These are phyloP conservation scores for Geranomyces variabilis DNA, from an alignment of 192 early-diverging fungal species.

Conservation along the genomic window DNA sequence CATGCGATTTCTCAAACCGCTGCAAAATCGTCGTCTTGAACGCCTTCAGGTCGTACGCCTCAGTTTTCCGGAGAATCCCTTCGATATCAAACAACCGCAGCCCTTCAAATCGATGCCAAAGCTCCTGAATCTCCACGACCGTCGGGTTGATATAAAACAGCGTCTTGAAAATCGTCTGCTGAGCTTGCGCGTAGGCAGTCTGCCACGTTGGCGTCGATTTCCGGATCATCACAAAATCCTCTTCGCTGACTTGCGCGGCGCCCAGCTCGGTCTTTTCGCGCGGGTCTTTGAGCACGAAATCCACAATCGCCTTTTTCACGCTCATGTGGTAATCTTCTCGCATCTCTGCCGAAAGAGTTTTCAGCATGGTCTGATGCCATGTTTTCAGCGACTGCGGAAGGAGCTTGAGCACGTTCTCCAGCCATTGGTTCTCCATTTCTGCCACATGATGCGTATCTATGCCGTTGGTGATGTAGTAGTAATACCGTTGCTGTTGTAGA, in stretches of 20 bases:
- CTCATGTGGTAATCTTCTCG: slow-evolving; percentile 69
- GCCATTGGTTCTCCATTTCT: slow-evolving; percentile 65
- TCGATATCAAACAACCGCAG: slow-evolving; percentile 57
- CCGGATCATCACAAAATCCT: slow-evolving; percentile 54
- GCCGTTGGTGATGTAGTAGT: slow-evolving; percentile 69
- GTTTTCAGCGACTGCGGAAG: slow-evolving; percentile 51
- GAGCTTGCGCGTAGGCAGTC: slow-evolving; percentile 37
- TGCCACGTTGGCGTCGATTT: slow-evolving; percentile 56
- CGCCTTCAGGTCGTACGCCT: slow-evolving; percentile 52
- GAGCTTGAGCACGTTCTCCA: slow-evolving; percentile 55
- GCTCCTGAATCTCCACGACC: slow-evolving; percentile 52
- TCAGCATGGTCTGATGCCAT: slow-evolving; percentile 43
- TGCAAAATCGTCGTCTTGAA: slow-evolving; percentile 54
- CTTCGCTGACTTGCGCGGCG: slow-evolving; percentile 7
- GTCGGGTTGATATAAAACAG: slow-evolving; percentile 55
- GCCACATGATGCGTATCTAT: slow-evolving; percentile 67
- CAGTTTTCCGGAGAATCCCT: slow-evolving; percentile 47
- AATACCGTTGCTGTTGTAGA: slow-evolving; percentile 60
- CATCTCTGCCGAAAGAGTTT: slow-evolving; percentile 58
- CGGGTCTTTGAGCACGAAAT: slow-evolving; percentile 69
- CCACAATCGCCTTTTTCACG: slow-evolving; percentile 70
- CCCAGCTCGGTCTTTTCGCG: slow-evolving; percentile 52
- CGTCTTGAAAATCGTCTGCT: slow-evolving; percentile 36
- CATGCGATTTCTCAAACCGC: slow-evolving; percentile 60
- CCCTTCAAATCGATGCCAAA: slow-evolving; percentile 51